Evolutionary conservation across 768 basidiomycete species (phyloP).

Genomic region (Auriscalpium orientale): DNA sequence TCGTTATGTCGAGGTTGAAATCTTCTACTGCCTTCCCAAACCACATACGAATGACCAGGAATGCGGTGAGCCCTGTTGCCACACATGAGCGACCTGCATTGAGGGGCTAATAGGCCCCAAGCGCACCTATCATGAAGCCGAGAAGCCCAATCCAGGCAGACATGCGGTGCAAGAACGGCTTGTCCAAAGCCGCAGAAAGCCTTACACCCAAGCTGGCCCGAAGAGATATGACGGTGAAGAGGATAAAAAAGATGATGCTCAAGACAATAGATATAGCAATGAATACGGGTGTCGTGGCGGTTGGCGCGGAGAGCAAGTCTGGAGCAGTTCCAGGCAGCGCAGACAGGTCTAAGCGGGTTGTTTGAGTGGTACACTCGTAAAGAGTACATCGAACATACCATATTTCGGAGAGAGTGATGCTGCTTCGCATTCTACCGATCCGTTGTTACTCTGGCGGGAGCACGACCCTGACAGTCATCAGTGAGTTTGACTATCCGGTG

Average conservation of each 20-base stretch:
- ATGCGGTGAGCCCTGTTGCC: constrained; percentile 51
- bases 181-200: constrained; percentile 41
- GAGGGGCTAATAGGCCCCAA: neutral
- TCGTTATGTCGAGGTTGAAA: constrained; percentile 57
- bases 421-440: constrained; percentile 45
- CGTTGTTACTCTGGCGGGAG: constrained; percentile 40
- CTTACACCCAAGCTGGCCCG: constrained; percentile 55
- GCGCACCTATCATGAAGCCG: constrained; percentile 65
- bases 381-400: constrained; percentile 34
- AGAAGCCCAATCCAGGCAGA: constrained; percentile 72
- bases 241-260: constrained; percentile 54
- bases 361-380: neutral
- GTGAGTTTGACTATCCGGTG: neutral
- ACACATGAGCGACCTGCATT: neutral
- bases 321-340: constrained; percentile 53
- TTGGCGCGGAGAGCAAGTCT: constrained; percentile 49
- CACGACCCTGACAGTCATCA: constrained; percentile 52
- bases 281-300: constrained; percentile 52
- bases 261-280: constrained; percentile 54
- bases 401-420: constrained; percentile 52
- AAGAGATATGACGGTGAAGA: constrained; percentile 59
- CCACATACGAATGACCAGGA: constrained; percentile 72
- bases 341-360: constrained; percentile 44
- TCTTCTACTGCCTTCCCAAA: constrained; percentile 74
- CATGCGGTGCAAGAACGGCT: constrained; percentile 45